Evolutionary conservation across 768 basidiomycete species (phyloP).

Genomic region (Pulveroboletus frians): DNA sequence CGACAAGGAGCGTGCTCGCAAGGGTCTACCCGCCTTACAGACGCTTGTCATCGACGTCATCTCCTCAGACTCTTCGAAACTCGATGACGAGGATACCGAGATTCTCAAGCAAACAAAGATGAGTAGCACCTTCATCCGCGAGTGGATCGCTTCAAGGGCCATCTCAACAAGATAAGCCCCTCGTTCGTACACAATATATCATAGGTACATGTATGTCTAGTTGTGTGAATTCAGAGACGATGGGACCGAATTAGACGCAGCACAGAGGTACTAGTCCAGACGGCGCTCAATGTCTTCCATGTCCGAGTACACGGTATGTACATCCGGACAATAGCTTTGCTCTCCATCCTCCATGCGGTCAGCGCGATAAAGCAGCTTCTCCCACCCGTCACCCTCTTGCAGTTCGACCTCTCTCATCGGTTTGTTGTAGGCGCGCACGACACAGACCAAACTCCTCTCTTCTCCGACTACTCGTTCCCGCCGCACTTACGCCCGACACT

Average conservation of each 20-base stretch:
- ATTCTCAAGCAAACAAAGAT: slow-evolving; percentile 77
- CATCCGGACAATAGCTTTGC: neutral
- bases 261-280: neutral
- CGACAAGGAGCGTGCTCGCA: slow-evolving; percentile 51
- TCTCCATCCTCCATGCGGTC: neutral
- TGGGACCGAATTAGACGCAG: neutral
- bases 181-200: neutral
- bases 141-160: slow-evolving; percentile 62
- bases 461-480: slow-evolving; percentile 8
- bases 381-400: neutral
- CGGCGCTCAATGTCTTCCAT: no score
- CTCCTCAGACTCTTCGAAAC: slow-evolving; percentile 52
- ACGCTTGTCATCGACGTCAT: slow-evolving; percentile 89
- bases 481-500: slow-evolving; percentile 7
- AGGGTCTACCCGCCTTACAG: slow-evolving; percentile 53
- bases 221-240: slow-evolving; percentile 1
- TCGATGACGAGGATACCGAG: slow-evolving; percentile 64
- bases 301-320: slow-evolving; percentile 1
- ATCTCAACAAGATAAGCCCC: slow-evolving; percentile 6
- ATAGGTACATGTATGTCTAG: slow-evolving; percentile 1
- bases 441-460: neutral
- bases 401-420: slow-evolving; percentile 23
- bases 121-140: slow-evolving; percentile 89
- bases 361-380: neutral
- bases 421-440: slow-evolving; percentile 2